Conservation (phyloP, 768 basidiomycete genomes). For the Ephemerocybe angulata region DNA sequence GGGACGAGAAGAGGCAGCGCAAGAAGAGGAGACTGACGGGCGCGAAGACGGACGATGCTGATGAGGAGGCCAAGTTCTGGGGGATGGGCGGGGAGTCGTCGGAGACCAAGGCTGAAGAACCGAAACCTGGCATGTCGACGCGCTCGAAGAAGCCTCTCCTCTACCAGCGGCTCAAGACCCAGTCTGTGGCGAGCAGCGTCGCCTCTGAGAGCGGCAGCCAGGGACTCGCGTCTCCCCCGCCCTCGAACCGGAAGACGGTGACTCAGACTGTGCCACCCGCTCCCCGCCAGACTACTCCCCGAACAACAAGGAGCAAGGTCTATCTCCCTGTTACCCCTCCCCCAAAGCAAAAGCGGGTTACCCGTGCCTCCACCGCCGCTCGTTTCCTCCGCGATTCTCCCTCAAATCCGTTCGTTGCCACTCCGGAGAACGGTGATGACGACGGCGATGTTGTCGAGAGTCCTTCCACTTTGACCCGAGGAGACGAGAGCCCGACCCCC, state of each 20-base stretch:
- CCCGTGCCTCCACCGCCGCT: constrained; percentile 20
- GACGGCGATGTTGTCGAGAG: constrained; percentile 29
- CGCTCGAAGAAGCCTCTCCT: constrained; percentile 26
- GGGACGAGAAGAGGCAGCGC: constrained; percentile 19
- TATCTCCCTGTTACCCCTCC: constrained; percentile 33
- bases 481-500: constrained; percentile 22
- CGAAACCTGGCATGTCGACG: constrained; percentile 5
- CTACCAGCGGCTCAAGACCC: constrained; percentile 30
- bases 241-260: constrained; percentile 47
- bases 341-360: constrained; percentile 34
- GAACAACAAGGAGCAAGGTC: constrained; percentile 7
- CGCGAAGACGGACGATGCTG: constrained; percentile 28
- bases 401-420: constrained; percentile 65
- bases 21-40: constrained; percentile 39
- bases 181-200: constrained; percentile 14
- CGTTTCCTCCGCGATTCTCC: constrained; percentile 51
- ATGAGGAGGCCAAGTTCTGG: constrained; percentile 51
- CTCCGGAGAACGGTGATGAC: constrained; percentile 32
- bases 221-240: constrained; percentile 62
- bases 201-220: constrained; percentile 21
- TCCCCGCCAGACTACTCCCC: constrained; percentile 3
- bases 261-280: constrained; percentile 3
- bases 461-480: constrained; percentile 14
- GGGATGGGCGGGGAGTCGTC: constrained; percentile 22
- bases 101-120: constrained; percentile 9